Percentiles rank a stretch among this genome's conserved stretches.
Conservation (phyloP, 345 rosid genomes). For the Viola odorata region DNA sequence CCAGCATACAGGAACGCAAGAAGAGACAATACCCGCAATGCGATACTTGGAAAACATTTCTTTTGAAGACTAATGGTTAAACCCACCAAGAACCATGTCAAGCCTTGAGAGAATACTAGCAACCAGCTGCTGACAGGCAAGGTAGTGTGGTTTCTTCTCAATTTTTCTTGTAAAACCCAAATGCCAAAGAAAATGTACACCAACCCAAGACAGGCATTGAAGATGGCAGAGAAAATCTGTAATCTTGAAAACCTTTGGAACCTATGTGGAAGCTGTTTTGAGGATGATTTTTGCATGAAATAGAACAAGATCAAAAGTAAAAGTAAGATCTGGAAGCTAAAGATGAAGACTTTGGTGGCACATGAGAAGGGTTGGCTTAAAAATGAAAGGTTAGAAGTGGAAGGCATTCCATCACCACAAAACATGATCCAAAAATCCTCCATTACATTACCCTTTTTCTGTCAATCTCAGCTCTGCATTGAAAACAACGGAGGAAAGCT, state of each 20-base stretch:
- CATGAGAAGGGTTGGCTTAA: conserved; percentile 41
- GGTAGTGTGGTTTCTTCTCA: conserved; percentile 29
- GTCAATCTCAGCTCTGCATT: conserved; percentile 6
- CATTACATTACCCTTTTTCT: conserved; percentile 21
- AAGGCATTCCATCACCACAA: conserved; percentile 36
- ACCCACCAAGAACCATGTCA: conserved; percentile 57
- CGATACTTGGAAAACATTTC: conserved; percentile 26
- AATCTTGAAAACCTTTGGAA: conserved; percentile 27
- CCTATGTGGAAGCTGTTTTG: conserved; percentile 23
- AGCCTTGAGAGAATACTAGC: conserved; percentile 45
- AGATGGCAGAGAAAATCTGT: conserved; percentile 41
- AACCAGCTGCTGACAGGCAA: conserved; percentile 53
- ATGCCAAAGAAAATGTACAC: conserved; percentile 45
- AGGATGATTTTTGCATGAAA: conserved; percentile 38
- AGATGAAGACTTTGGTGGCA: conserved; percentile 38
- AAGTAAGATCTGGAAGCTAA: conserved; percentile 48
- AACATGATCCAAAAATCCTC: conserved; percentile 47
- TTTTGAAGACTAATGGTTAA: conserved; percentile 42
- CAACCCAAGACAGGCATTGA: conserved; percentile 60
- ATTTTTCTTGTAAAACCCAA: conserved; percentile 54
- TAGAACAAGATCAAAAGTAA: conserved; percentile 38
- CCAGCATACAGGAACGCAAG: conserved; percentile 46
- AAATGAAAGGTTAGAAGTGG: conserved; percentile 17
- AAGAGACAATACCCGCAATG: conserved; percentile 41
- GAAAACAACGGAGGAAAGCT: not conserved